These are phyloP conservation scores for Angophora floribunda DNA, from an alignment of 345 rosid genomes.

Conservation along the genomic window DNA sequence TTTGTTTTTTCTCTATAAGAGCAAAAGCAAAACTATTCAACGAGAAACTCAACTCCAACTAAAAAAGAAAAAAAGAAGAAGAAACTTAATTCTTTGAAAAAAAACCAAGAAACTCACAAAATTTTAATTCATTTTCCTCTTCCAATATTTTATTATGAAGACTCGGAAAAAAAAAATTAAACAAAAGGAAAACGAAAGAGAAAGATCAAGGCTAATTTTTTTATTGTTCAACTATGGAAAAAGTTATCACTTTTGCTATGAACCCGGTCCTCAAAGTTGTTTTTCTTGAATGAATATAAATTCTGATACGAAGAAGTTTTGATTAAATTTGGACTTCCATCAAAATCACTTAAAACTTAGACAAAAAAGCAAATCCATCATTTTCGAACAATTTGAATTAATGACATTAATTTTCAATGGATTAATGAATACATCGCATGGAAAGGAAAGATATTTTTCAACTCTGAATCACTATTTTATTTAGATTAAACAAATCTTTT, in stretches of 20 bases:
- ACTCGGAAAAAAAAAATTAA: too few relatives aligned
- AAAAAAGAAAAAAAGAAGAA: too few relatives aligned
- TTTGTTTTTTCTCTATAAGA: not conserved
- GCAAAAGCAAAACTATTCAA: not conserved
- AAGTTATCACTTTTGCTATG: not conserved
- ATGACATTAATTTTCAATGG: too few relatives aligned
- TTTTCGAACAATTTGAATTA: not conserved
- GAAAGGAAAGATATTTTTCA: not conserved
- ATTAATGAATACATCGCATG: not conserved
- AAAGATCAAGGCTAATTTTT: too few relatives aligned
- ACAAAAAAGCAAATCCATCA: too few relatives aligned
- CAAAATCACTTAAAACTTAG: not conserved
- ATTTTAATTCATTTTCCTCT: too few relatives aligned
- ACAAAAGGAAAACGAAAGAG: too few relatives aligned
- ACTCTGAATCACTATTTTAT: not conserved
- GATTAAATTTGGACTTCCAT: not conserved
- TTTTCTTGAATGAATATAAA: too few relatives aligned
- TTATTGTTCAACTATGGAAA: not conserved
- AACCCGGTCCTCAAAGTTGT: not conserved
- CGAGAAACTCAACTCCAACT: not conserved
- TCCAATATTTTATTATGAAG: too few relatives aligned
- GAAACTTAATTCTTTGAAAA: too few relatives aligned
- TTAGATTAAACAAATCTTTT: too few relatives aligned
- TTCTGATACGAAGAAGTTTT: not conserved
- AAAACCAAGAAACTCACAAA: too few relatives aligned